Evolutionary conservation across 306 rosid species (phyloP).

Genomic region (Calophaca sinica): DNA sequence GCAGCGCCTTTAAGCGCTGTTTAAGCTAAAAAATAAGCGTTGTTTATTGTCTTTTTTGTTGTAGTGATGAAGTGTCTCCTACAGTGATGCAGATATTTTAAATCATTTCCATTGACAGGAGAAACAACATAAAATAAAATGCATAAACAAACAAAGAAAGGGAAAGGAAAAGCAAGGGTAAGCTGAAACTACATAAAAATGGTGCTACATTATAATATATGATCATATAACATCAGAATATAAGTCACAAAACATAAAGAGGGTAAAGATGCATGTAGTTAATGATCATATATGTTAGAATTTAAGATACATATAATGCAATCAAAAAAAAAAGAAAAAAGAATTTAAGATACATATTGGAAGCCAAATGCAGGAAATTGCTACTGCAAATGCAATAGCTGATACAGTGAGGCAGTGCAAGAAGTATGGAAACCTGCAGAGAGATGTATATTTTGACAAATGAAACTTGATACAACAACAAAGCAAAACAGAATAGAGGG

Average conservation of each 20-base stretch:
- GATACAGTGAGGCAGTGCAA: constrained; percentile 54
- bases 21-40: too few relatives aligned
- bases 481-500: not conserved
- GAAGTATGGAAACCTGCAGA: constrained; percentile 54
- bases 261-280: too few relatives aligned
- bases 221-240: not conserved
- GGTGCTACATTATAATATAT: not conserved
- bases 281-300: not conserved
- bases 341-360: constrained; percentile 50
- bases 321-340: too few relatives aligned
- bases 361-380: constrained; percentile 56
- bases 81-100: constrained; percentile 32
- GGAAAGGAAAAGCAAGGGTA: not conserved
- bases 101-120: not conserved
- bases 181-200: not conserved
- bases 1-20: too few relatives aligned
- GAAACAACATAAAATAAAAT: not conserved
- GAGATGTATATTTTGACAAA: constrained; percentile 23
- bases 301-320: too few relatives aligned
- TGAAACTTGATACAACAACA: constrained; percentile 12
- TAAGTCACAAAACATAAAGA: too few relatives aligned
- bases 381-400: constrained; percentile 43
- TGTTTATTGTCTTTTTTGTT: too few relatives aligned
- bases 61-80: constrained; percentile 90
- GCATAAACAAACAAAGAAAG: not conserved